phyloP scores from a whole-genome alignment of 1,284 basidiomycete species.

The Rugosomyces carneus region DNA sequence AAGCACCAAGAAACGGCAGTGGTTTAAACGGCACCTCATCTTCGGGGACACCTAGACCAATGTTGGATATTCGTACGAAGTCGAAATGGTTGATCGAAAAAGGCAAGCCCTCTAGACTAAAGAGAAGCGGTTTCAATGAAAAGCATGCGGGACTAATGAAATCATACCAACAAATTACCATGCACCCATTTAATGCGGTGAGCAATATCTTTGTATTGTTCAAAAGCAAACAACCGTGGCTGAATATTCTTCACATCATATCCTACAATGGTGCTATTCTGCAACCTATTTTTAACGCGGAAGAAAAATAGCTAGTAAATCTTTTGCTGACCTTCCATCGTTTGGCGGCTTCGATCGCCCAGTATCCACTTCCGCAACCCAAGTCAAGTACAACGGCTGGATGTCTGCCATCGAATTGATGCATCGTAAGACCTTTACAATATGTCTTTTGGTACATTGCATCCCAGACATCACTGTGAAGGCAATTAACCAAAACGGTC shows the following conservation, averaged over 20 bases:
- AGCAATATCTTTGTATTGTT: conserved; percentile 32
- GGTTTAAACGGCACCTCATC: conserved; percentile 47
- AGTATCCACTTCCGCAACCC: conserved; percentile 77
- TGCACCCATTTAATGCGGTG: conserved; percentile 58
- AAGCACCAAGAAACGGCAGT: conserved; percentile 2
- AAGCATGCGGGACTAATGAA: background rate
- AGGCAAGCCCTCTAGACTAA: conserved; percentile 57
- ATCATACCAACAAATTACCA: conserved; percentile 51
- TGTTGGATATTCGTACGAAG: conserved; percentile 54
- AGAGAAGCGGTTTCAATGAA: conserved; percentile 9
- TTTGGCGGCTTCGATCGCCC: conserved; percentile 62
- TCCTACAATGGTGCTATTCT: conserved; percentile 54
- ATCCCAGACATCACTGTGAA: conserved; percentile 61
- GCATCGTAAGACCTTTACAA: conserved; percentile 45
- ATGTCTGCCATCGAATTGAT: conserved; percentile 39
- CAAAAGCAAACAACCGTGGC: conserved; percentile 40
- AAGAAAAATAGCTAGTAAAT: background rate
- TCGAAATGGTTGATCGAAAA: conserved; percentile 55
- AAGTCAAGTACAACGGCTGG: conserved; percentile 60
- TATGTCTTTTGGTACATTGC: conserved; percentile 50
- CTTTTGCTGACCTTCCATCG: conserved; percentile 50
- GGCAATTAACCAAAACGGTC: conserved; percentile 26
- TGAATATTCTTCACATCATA: conserved; percentile 53
- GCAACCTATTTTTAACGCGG: conserved; percentile 2
- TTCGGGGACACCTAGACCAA: conserved; percentile 65